Evolutionary conservation across 2,329 filamentous ascomycete genomes (phyloP).

Genomic region (Aureobasidium namibiae): DNA sequence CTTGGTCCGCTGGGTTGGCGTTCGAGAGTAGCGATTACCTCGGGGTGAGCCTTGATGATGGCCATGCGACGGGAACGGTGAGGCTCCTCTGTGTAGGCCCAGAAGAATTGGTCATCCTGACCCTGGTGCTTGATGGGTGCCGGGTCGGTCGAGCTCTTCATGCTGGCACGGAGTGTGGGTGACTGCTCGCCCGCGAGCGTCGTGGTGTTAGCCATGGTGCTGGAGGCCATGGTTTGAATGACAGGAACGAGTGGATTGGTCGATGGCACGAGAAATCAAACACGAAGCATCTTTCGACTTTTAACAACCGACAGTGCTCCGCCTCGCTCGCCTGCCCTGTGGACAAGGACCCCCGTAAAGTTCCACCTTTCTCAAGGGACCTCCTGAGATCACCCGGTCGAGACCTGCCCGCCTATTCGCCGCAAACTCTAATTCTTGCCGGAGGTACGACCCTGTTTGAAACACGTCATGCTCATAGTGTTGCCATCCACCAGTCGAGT

Average conservation of each 20-base stretch:
- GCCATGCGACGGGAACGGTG: conserved; percentile 83
- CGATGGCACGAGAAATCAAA: background rate
- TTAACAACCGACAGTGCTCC: conserved; percentile 5
- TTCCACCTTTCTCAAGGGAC: background rate
- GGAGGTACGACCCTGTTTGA: background rate
- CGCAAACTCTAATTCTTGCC: background rate
- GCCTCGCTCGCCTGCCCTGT: background rate
- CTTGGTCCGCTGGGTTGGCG: background rate
- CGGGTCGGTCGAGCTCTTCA: conserved; percentile 16
- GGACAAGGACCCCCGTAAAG: conserved; percentile 6
- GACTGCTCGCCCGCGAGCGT: conserved; percentile 8
- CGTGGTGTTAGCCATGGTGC: conserved; percentile 3
- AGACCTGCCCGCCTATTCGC: background rate
- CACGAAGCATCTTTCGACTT: conserved; percentile 2
- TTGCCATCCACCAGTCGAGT: too few species aligned
- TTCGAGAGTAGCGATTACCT: conserved; percentile 48
- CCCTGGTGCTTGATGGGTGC: background rate
- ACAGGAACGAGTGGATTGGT: background rate
- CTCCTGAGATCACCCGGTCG: conserved; percentile 7
- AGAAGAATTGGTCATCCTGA: conserved; percentile 68
- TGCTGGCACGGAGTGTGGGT: conserved; percentile 4
- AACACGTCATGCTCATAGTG: too few species aligned
- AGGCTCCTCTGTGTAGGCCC: conserved; percentile 98
- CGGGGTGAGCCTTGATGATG: conserved; percentile 97
- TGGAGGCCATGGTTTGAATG: background rate